A percentile compares a stretch with the other conserved stretches of the same genome.
Evolutionary conservation across 768 basidiomycete species (phyloP).

Genomic region (Lactifluus piperatus): DNA sequence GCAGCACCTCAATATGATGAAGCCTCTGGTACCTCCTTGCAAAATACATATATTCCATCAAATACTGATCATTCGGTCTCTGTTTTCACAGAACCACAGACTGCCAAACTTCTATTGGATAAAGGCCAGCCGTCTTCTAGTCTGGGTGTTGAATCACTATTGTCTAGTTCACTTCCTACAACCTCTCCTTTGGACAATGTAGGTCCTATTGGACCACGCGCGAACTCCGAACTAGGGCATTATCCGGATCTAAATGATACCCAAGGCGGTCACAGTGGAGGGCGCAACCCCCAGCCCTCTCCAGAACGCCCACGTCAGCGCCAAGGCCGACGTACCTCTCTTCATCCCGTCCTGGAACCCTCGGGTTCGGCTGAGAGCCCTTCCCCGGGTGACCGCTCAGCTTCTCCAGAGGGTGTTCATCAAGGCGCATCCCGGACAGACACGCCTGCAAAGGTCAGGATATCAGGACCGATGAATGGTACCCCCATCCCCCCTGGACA

Average conservation of each 20-base stretch:
- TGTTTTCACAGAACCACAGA: constrained; percentile 31
- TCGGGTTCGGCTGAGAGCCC: constrained; percentile 42
- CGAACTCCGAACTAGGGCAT: constrained; percentile 78
- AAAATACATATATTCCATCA: constrained; percentile 42
- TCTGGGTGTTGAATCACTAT: constrained; percentile 45
- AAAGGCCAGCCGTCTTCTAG: constrained; percentile 36
- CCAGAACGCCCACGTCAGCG: constrained; percentile 50
- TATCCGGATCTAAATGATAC: constrained; percentile 55
- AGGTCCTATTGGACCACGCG: constrained; percentile 38
- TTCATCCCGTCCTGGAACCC: constrained; percentile 47
- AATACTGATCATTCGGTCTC: constrained; percentile 32
- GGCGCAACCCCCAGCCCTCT: constrained; percentile 37
- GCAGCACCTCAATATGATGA: constrained; percentile 28
- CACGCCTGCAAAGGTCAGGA: constrained; percentile 61
- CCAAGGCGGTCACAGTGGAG: constrained; percentile 23
- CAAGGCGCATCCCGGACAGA: constrained; percentile 44
- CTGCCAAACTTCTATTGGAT: constrained; percentile 36
- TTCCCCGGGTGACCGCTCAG: constrained; percentile 26
- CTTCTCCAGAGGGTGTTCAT: constrained; percentile 36
- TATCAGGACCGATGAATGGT: constrained; percentile 82
- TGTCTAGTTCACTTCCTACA: constrained; percentile 53
- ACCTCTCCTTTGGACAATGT: constrained; percentile 36
- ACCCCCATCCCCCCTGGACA: constrained; percentile 80
- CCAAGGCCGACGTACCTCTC: constrained; percentile 51
- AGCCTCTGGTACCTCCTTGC: constrained; percentile 25